These are phyloP conservation scores for Pyricularia sp. DNA, from an alignment of 2,329 filamentous ascomycete species.

Conservation along the genomic window DNA sequence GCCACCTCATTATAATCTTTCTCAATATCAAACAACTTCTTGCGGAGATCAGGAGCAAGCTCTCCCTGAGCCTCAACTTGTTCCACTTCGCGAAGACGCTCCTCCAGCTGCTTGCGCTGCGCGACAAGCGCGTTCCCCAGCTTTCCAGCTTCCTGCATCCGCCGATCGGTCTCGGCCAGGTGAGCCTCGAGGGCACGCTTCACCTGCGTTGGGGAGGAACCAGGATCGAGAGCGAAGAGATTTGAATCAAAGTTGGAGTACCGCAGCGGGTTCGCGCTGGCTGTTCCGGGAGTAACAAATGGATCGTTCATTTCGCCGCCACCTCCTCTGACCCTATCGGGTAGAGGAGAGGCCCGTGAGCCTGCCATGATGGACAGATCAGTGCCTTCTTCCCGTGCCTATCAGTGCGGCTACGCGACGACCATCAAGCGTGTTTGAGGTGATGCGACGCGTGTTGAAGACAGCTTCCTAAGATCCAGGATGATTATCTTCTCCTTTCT, in stretches of 20 bases:
- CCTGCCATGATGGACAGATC: conserved; percentile 11
- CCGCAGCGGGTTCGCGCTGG: conserved; percentile 42
- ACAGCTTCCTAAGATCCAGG: background rate
- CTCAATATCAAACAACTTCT: conserved; percentile 76
- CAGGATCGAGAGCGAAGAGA: conserved; percentile 63
- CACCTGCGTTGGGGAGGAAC: conserved; percentile 69
- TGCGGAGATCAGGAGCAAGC: conserved; percentile 68
- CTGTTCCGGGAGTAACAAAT: conserved; percentile 31
- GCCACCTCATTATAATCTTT: conserved; percentile 92
- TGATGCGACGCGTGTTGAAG: background rate
- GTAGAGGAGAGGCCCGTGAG: conserved; percentile 12
- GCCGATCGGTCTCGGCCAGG: conserved; percentile 79
- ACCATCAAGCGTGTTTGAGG: background rate
- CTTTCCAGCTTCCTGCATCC: conserved; percentile 82
- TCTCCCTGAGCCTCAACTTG: conserved; percentile 62
- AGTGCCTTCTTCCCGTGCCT: conserved; percentile 1
- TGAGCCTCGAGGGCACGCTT: conserved; percentile 84
- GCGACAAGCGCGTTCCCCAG: conserved; percentile 77
- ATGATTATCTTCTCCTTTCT: background rate
- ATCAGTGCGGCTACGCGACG: background rate
- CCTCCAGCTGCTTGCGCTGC: conserved; percentile 71
- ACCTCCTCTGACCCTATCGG: conserved; percentile 20
- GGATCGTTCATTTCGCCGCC: conserved; percentile 39
- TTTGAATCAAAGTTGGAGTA: conserved; percentile 76
- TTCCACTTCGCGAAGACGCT: conserved; percentile 75